phyloP scores from a whole-genome alignment of 345 rosid species.

The Brassica juncea region DNA sequence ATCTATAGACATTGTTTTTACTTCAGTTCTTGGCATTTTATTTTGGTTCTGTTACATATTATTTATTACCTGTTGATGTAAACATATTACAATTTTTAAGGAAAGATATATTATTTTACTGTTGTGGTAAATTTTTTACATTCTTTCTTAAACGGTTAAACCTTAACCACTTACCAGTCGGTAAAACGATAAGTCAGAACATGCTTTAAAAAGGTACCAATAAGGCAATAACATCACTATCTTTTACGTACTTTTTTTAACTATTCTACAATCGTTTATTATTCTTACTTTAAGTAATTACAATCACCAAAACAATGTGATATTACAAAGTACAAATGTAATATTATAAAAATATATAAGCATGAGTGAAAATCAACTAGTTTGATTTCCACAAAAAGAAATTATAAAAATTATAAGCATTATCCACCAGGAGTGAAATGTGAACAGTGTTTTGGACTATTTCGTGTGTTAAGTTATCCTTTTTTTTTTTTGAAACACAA shows the following conservation, averaged over 20 bases:
- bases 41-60: slow-evolving; percentile 18
- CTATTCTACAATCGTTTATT: neutral
- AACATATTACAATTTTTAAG: too few species aligned
- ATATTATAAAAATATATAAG: neutral
- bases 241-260: too few species aligned
- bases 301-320: neutral
- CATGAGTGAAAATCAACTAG: neutral
- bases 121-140: too few species aligned
- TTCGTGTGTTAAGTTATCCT: slow-evolving; percentile 20
- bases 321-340: neutral
- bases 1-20: neutral
- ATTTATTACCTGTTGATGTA: too few species aligned
- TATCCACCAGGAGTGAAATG: slow-evolving; percentile 12
- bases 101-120: too few species aligned
- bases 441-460: slow-evolving; percentile 21
- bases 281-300: neutral
- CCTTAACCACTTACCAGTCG: too few species aligned
- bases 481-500: neutral
- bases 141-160: too few species aligned
- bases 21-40: neutral
- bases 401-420: neutral
- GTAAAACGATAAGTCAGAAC: too few species aligned
- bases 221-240: too few species aligned
- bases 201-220: too few species aligned
- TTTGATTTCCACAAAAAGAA: neutral